Evolutionary conservation across 2,329 filamentous ascomycete species (phyloP).

Genomic region (Dactylellina haptotyla): DNA sequence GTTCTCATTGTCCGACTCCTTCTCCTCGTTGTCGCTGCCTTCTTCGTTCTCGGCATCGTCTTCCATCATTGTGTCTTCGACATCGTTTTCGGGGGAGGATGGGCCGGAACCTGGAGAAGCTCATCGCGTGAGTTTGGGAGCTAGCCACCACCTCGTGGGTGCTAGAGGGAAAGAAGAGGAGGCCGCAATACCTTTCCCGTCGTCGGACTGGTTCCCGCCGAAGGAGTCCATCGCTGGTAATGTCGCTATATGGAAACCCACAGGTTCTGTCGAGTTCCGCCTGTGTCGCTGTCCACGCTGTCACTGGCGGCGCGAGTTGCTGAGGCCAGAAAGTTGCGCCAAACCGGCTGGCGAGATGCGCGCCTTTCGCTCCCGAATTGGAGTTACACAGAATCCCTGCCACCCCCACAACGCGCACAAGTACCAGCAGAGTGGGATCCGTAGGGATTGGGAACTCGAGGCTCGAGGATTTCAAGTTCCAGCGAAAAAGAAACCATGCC

Average conservation of each 20-base stretch:
- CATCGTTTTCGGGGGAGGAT: constrained; percentile 62
- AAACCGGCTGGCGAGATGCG: constrained; percentile 15
- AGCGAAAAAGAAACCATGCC: neutral
- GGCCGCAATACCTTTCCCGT: constrained; percentile 51
- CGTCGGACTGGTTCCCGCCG: constrained; percentile 50
- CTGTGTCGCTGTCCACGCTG: constrained; percentile 1
- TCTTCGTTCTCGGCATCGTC: constrained; percentile 60
- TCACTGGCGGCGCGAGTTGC: constrained; percentile 6
- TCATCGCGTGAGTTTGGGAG: constrained; percentile 29
- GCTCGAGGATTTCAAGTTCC: neutral
- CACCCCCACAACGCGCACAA: constrained; percentile 1
- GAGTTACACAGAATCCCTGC: constrained; percentile 36
- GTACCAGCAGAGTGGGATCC: no score
- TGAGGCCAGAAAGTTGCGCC: neutral
- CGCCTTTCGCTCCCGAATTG: neutral
- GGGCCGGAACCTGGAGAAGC: constrained; percentile 48
- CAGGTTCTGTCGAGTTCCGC: constrained; percentile 4
- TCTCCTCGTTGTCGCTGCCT: constrained; percentile 59
- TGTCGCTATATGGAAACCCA: constrained; percentile 2
- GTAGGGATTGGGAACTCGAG: no score
- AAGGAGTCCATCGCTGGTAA: constrained; percentile 41
- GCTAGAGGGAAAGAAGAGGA: neutral
- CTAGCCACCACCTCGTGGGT: neutral
- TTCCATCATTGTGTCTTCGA: constrained; percentile 71
- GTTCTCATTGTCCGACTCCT: constrained; percentile 59